Base-by-base conservation (phyloP, 2,329 filamentous ascomycete genomes). In the Blastomyces silverae region DNA sequence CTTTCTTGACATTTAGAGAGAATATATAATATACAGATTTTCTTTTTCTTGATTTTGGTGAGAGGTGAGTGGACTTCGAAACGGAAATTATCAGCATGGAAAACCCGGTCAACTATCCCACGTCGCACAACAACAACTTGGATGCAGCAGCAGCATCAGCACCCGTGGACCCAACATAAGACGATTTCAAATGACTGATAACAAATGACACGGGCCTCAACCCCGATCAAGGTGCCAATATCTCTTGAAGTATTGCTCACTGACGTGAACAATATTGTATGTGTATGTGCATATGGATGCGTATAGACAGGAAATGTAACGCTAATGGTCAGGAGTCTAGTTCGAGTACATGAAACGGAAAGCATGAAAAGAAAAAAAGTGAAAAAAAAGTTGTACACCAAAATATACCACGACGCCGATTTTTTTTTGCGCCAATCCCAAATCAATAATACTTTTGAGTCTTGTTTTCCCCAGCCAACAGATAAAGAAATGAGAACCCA, bases 311-410 rank as follows among this genome's bases (percentile, higher is more conserved):
- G n/a, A 42, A 58, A 53, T 28, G 6, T n/a, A 57, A 39, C 17
- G 31, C 31, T 39, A 57, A 39, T 57, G 31, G 17, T 1, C 31
- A 57, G 13, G 20, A 20, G 11, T 57, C 55, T 56, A 31, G 20
- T 39, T 57, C 31, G 48, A 58, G 39, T 58, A 58, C 31, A 57
- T 58, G 17, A 58, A 58, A 20, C 7, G 52, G 20, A n/a, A n/a
- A n/a, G 5, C 13, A 4, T 0, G 10, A n/a, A 34, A 25, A 57
- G 1, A 7, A 22, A 42, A 57, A 39, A 25, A 37, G 42, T 2
- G 0, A 17, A 17, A 17, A 44, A 44, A 25, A 42, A 22, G 17
- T 11, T 20, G 3, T 10, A 22, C 34, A 39, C 34, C 7, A 11
- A 42, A 42, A 39, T 3, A 42, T 5, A 58, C 34, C 6, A 20